Evolutionary conservation across 306 rosid species (phyloP).

Genomic region (Lotus japonicus): DNA sequence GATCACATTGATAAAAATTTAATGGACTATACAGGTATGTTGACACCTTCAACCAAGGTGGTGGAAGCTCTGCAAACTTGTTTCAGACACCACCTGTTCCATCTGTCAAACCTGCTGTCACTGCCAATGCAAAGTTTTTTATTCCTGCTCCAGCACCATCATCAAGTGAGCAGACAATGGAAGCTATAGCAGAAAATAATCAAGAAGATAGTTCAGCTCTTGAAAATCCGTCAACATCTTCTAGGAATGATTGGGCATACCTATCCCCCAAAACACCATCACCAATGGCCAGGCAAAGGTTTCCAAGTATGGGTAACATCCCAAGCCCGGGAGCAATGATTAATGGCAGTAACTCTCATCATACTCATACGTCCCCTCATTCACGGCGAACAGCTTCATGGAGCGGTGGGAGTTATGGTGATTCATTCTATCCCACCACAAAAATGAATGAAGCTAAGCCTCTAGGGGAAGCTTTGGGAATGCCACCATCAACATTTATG

Average conservation of each 20-base stretch:
- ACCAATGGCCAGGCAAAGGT: conserved; percentile 38
- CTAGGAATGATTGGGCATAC: conserved; percentile 30
- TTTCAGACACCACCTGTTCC: conserved; percentile 62
- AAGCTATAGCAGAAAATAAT: conserved; percentile 44
- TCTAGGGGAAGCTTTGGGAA: conserved; percentile 47
- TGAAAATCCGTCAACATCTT: conserved; percentile 47
- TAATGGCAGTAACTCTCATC: conserved; percentile 15
- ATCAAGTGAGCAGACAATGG: conserved; percentile 48
- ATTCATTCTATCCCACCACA: conserved; percentile 35
- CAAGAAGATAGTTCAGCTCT: conserved; percentile 37
- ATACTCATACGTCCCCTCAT: conserved; percentile 10
- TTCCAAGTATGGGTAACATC: conserved; percentile 60
- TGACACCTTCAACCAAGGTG: conserved; percentile 88
- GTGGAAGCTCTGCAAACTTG: conserved; percentile 52
- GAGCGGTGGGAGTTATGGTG: conserved; percentile 60
- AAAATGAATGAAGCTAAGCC: conserved; percentile 32
- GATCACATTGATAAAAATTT: conserved; percentile 2
- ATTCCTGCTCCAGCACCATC: conserved; percentile 54
- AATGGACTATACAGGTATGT: conserved; percentile 61
- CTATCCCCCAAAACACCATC: conserved; percentile 29
- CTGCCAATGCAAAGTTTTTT: conserved; percentile 74
- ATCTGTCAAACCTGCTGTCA: conserved; percentile 49
- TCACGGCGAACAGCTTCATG: conserved; percentile 79
- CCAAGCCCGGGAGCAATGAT: conserved; percentile 19
- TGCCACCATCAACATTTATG: conserved; percentile 42